phyloP scores from a whole-genome alignment of 768 basidiomycete genomes.

The Xerocomus spinulosus region DNA sequence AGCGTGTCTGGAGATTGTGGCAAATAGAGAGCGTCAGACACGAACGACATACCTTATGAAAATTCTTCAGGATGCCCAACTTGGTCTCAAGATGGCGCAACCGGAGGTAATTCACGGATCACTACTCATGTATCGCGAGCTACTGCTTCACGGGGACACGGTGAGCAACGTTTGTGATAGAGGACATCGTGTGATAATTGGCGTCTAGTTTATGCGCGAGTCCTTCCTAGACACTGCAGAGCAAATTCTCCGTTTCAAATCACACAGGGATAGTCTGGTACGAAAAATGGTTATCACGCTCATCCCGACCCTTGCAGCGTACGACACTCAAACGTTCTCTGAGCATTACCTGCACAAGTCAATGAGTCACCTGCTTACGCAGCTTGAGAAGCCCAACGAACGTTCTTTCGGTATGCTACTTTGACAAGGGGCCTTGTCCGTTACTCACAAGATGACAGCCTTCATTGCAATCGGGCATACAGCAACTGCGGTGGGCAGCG shows the following conservation, averaged over 20 bases:
- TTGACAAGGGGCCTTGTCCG: conserved; percentile 9
- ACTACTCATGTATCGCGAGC: conserved; percentile 83
- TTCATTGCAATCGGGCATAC: conserved; percentile 97
- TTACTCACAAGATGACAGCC: conserved; percentile 41
- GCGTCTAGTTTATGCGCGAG: conserved; percentile 79
- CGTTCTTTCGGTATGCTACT: conserved; percentile 66
- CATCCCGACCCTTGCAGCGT: conserved; percentile 91
- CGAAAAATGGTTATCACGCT: conserved; percentile 94
- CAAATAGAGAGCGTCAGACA: conserved; percentile 62
- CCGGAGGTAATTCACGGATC: conserved; percentile 93
- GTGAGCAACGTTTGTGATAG: conserved; percentile 41
- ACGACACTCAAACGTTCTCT: conserved; percentile 89
- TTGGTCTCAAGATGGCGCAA: conserved; percentile 70
- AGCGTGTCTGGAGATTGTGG: conserved; percentile 85
- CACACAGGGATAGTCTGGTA: conserved; percentile 81
- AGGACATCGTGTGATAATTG: conserved; percentile 1
- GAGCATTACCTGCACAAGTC: conserved; percentile 89
- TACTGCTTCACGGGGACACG: conserved; percentile 91
- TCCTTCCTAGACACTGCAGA: conserved; percentile 85
- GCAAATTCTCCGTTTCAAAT: conserved; percentile 82
- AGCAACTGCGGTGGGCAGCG: conserved; percentile 83
- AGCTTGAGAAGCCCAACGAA: conserved; percentile 85
- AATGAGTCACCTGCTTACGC: conserved; percentile 86
- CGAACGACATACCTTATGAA: conserved; percentile 65
- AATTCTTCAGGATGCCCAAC: conserved; percentile 86